Evolutionary conservation across 2,329 filamentous ascomycete species (phyloP), one percentile per base, ranked within the genome.

Genomic region (Aspergillus calidoustus): DNA sequence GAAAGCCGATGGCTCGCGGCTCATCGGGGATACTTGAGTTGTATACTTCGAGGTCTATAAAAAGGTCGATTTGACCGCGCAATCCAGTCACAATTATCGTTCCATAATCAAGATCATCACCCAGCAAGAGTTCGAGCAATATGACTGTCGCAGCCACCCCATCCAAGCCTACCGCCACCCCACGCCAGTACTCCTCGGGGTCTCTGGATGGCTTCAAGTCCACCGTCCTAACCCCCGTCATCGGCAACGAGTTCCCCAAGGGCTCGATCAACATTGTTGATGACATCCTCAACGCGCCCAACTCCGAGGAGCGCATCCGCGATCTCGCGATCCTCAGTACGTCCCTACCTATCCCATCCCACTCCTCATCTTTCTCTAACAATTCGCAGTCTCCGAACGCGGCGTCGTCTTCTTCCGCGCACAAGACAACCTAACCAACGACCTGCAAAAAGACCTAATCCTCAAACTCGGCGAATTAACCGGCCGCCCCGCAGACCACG

Each of bases 391-490:
- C 66, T 90, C 88, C 1, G 84, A 86, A 62, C 84, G 89, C 0
- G 88, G 88, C 9, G 89, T 91, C 3, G 87, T 91, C 34, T 90
- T 91, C 78, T 89, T 91, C 77, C 84, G 88, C 22, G 82, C 84
- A 31, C 89, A 91, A 65, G 77, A 86, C 68, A 79, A 83, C 69
- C 75, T 90, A 43, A 83, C 82, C 65, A 84, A 89, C 69, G 85
- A 87, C 1, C 81, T 88, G 2, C 87, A 90, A 69, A 91, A 91
- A 76, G 78, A 87, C 57, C 80, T 91, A 0, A 85, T 86, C 38
- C 80, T 86, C 13, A 80, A 82, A 1, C 80, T 91, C 2, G 88
- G 88, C 8, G 77, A 85, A 67, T 78, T 89, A 9, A 80, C 83
- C 1, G 87, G 87, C 47, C 86, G 85, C 61, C 88, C 88, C 0